Conservation (phyloP, 1,139 yeast species). For the Yamadazyma diddensiae region DNA sequence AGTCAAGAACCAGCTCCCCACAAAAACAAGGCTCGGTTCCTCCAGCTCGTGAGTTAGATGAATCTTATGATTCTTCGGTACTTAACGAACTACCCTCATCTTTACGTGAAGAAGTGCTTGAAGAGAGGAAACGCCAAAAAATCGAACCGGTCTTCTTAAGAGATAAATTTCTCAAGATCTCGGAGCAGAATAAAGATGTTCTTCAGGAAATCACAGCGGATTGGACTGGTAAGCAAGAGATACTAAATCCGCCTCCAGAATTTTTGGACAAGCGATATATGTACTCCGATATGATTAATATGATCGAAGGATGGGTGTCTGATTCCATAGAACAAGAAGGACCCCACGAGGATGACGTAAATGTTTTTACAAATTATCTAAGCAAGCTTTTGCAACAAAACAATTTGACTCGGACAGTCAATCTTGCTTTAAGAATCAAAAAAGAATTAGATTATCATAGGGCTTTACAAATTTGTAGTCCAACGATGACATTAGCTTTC, state of each 20-base stretch:
- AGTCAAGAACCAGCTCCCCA: conserved; percentile 14
- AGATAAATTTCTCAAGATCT: conserved; percentile 25
- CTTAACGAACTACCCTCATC: conserved; percentile 48
- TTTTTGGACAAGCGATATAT: conserved; percentile 32
- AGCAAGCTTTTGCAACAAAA: conserved; percentile 17
- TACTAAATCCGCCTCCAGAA: conserved; percentile 21
- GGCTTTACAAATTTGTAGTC: conserved; percentile 6
- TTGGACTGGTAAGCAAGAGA: conserved; percentile 25
- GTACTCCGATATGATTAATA: conserved; percentile 30
- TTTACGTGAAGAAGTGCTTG: conserved; percentile 38
- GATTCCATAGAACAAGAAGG: conserved; percentile 44
- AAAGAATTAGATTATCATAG: conserved; percentile 13
- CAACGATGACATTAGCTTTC: conserved; percentile 5
- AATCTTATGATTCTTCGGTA: conserved; percentile 36
- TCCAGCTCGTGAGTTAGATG: conserved; percentile 11
- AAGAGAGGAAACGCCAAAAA: conserved; percentile 24
- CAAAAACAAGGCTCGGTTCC: conserved; percentile 10
- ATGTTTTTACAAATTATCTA: conserved; percentile 31
- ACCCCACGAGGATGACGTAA: conserved; percentile 58
- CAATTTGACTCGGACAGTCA: conserved; percentile 20
- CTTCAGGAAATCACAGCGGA: conserved; percentile 21
- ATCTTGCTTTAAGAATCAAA: conserved; percentile 20
- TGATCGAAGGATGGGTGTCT: conserved; percentile 49
- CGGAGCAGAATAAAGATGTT: conserved; percentile 16
- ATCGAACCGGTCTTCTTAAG: conserved; percentile 29